Conservation (phyloP, 148 eudicot species). For the Rhododendron ovatum region DNA sequence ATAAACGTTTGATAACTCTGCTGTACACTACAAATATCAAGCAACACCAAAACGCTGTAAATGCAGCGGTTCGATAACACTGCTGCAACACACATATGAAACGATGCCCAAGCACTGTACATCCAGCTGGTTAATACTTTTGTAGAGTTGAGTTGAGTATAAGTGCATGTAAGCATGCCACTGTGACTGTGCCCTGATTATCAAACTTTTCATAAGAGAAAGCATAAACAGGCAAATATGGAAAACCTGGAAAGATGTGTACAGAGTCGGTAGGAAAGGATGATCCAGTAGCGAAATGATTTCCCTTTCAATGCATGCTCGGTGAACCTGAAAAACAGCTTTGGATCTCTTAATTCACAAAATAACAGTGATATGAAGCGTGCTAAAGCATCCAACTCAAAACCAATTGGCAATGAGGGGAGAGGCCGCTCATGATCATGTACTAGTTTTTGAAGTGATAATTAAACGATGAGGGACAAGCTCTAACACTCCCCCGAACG, state of each 20-base stretch:
- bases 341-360: constrained; percentile 8
- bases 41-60: not conserved
- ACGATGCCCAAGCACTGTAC: not conserved
- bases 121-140: not conserved
- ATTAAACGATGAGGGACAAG: not conserved
- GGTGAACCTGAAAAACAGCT: constrained; percentile 69
- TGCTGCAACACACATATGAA: not conserved
- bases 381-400: not conserved
- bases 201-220: not conserved
- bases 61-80: not conserved
- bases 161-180: not conserved
- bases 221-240: not conserved
- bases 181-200: not conserved
- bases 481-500: not conserved
- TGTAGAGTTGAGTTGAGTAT: not conserved
- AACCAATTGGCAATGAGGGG: not conserved
- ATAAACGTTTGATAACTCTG: not conserved
- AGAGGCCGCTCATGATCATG: not conserved
- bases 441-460: not conserved
- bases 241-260: constrained; percentile 88
- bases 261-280: constrained; percentile 89
- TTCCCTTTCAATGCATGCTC: constrained; percentile 96
- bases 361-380: not conserved
- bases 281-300: constrained; percentile 83
- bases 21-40: not conserved